Evolutionary conservation across 2,329 filamentous ascomycete species (phyloP).

Genomic region (Botrytis porri): DNA sequence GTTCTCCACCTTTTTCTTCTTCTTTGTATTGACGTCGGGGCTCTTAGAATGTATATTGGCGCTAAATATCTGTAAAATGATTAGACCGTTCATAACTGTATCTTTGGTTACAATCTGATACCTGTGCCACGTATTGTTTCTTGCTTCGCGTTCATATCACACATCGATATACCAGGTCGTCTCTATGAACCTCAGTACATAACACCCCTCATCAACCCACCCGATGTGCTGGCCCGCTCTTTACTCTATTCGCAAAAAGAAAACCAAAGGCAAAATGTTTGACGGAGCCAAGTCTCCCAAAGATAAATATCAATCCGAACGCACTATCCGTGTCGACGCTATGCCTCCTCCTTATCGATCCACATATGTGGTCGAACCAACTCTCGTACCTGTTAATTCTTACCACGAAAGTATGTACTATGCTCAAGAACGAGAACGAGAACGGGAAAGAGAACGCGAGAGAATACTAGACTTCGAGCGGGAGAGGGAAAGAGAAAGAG

Average conservation of each 20-base stretch:
- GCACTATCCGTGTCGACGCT: not conserved
- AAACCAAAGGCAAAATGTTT: not conserved
- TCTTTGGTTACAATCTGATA: not conserved
- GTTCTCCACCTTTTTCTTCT: not conserved
- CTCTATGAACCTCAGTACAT: conserved; percentile 2
- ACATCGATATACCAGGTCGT: not conserved
- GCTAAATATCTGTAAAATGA: not conserved
- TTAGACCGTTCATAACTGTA: not conserved
- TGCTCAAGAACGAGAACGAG: not conserved
- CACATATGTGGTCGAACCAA: not conserved
- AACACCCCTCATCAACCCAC: not conserved
- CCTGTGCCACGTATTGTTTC: not conserved
- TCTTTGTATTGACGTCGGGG: not conserved
- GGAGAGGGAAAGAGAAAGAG: not conserved
- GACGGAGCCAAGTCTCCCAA: not conserved
- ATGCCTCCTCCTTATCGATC: conserved; percentile 8
- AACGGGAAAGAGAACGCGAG: not conserved
- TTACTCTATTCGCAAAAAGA: conserved; percentile 1
- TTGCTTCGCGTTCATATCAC: not conserved
- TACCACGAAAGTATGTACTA: not conserved
- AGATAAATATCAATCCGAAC: not conserved
- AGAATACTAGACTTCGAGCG: not conserved
- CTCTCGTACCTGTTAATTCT: not conserved
- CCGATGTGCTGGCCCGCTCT: conserved; percentile 2
- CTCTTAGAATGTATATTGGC: not conserved